Conservation (phyloP, 148 eudicot genomes). For the Polygonum aviculare region DNA sequence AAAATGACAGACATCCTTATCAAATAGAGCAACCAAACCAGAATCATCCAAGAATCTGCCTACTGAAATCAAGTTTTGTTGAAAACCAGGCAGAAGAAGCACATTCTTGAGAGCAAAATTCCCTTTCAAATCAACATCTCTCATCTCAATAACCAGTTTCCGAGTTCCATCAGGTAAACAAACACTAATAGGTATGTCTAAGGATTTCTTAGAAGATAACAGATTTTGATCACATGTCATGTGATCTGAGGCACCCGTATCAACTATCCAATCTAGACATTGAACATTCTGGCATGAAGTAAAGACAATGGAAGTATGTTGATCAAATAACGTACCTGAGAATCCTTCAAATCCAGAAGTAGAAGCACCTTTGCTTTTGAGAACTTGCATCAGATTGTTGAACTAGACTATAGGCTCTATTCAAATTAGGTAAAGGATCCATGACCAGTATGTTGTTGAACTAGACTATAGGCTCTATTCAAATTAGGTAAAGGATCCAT, state of each 20-base stretch:
- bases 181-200: neutral
- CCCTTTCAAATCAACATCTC: neutral
- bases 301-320: too few species aligned
- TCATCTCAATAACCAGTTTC: neutral
- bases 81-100: neutral
- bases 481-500: neutral
- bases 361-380: neutral
- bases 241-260: neutral
- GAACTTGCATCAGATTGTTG: neutral
- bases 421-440: too few species aligned
- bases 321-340: neutral
- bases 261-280: neutral
- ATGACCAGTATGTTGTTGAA: too few species aligned
- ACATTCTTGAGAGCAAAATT: neutral
- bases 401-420: neutral
- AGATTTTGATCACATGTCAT: neutral
- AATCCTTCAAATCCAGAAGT: too few species aligned
- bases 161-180: neutral
- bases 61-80: neutral
- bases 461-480: neutral
- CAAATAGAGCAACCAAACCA: neutral
- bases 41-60: too few species aligned
- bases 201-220: neutral
- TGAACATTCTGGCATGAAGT: neutral
- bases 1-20: too few species aligned